Evolutionary conservation across 768 basidiomycete genomes (phyloP), one percentile per base, ranked within the genome.

Genomic region (Kwoniella europaea): DNA sequence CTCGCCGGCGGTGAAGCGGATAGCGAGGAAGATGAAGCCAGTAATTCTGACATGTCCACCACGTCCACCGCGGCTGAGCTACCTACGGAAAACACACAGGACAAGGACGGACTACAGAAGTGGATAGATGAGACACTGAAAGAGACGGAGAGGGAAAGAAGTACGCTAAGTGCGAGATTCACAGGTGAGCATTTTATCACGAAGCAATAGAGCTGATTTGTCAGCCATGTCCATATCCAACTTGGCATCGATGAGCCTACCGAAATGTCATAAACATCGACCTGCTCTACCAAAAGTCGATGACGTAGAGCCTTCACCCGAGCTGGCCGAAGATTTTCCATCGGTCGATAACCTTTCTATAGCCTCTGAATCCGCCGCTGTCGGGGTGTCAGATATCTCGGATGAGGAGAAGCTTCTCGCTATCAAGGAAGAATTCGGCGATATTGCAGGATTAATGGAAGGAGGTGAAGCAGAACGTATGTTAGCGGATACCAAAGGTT

Each of bases 401-500:
- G 85, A 88, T 3, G 81, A 84, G 15, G 85, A 88, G 68, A 84
- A 89, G 58, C 76, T 90, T 13, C 75, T 80, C 20, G 84, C 90
- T 3, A 85, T 91, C 18, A 79, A 85, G 2, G 83, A 88, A 54
- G 89, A 90, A 75, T 90, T 90, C 74, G 90, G 90, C 0, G 76
- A 85, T 2, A 82, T 90, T 24, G 85, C 86, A 10, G 59, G 50
- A 2, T 42, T 79, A 42, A 68, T 74, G 10, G 84, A 85, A 10
- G 67, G 69, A 12, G 66, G 43, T 43, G 85, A 87, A 71, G 87
- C 88, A 64, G 87, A 86, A 71, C 76, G 70, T 10, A 71, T 90
- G 18, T 61, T 90, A 2, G 79, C 87, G 2, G 88, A 90, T 74
- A 83, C 85, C 2, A 88, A 89, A 74, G 89, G 88, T 29, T 87